Base-by-base conservation (phyloP, 2,329 filamentous ascomycete species). In the Raffaelea ambrosiae region DNA sequence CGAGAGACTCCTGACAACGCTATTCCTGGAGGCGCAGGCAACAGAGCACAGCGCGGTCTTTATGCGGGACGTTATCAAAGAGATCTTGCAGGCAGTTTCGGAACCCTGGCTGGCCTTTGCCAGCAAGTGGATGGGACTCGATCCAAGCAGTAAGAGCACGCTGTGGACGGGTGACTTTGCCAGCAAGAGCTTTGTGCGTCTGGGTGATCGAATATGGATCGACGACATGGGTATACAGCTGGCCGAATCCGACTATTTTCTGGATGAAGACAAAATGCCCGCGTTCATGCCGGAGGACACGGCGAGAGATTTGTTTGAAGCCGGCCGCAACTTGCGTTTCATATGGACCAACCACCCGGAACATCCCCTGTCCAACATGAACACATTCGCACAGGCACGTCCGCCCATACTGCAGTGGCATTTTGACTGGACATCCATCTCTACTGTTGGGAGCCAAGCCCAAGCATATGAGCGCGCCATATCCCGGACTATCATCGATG, bases 101-200 rank as follows among this genome's bases (percentile, higher is more conserved):
- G 58, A 52, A 23, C 63, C 63, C 1, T 66, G 63, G 63, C 58
- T 56, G 13, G 59, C 57, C 5, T 64, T 63, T 45, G 69, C 85
- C 8, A 76, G 84, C 54, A 79, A 83, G 57, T 93, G 87, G 86
- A 79, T 90, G 51, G 88, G 88, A 0, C 73, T 87, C 11, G 74
- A 70, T 51, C 66, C 70, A 3, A 81, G 85, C 54, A 66, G 72
- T 33, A 76, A 55, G 39, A 48, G 22, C 18, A 48, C 50, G 4
- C 33, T 55, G 19, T 53, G 50, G 48, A 29, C 52, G 11, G 50
- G 49, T n/a, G 22, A 46, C 5, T 36, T 40, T 2, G 60, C 64
- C 35, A 69, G 62, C 48, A 79, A 76, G 54, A 72, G 76, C 21
- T 86, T 87, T 55, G 72, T 86, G 52, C 77, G 73, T 46, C 67